A percentile compares a stretch with the other conserved stretches of the same genome.
Evolutionary conservation across 768 basidiomycete genomes (phyloP).

Genomic region (Lactifluus piperatus): DNA sequence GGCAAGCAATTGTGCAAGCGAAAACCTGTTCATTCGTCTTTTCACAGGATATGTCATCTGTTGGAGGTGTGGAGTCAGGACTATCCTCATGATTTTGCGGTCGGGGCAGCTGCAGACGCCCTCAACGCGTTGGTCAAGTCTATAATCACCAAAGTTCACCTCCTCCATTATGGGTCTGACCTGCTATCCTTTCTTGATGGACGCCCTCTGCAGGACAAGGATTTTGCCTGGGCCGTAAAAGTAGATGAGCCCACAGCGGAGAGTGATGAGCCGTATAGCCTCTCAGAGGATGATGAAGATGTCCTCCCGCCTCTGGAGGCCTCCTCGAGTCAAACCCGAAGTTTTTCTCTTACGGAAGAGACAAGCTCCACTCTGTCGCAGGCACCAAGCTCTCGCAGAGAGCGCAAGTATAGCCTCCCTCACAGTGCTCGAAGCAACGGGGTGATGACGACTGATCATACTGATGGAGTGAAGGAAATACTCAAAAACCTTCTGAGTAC

Average conservation of each 20-base stretch:
- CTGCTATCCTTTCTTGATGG: constrained; percentile 73
- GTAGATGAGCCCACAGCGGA: constrained; percentile 48
- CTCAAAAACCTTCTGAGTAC: constrained; percentile 54
- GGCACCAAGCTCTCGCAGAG: constrained; percentile 32
- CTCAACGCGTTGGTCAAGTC: constrained; percentile 70
- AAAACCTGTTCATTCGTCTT: background rate
- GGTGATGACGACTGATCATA: background rate
- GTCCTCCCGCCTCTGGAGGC: constrained; percentile 21
- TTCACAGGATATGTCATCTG: constrained; percentile 63
- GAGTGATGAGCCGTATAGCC: constrained; percentile 51
- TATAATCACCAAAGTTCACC: constrained; percentile 69
- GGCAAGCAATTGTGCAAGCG: background rate
- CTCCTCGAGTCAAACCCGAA: constrained; percentile 20
- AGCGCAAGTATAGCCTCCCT: constrained; percentile 65
- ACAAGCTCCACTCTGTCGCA: background rate
- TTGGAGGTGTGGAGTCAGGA: constrained; percentile 70
- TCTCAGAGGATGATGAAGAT: constrained; percentile 46
- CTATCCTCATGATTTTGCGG: constrained; percentile 75
- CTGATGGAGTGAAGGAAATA: constrained; percentile 38
- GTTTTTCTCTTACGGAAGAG: constrained; percentile 3
- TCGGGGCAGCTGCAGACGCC: constrained; percentile 63
- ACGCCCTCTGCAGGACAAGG: constrained; percentile 58
- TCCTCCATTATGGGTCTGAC: constrained; percentile 78
- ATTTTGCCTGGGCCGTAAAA: constrained; percentile 69
- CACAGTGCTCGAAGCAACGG: constrained; percentile 29